Evolutionary conservation across 1,284 basidiomycete species (phyloP).

Genomic region (Leccinum subspadiceum): DNA sequence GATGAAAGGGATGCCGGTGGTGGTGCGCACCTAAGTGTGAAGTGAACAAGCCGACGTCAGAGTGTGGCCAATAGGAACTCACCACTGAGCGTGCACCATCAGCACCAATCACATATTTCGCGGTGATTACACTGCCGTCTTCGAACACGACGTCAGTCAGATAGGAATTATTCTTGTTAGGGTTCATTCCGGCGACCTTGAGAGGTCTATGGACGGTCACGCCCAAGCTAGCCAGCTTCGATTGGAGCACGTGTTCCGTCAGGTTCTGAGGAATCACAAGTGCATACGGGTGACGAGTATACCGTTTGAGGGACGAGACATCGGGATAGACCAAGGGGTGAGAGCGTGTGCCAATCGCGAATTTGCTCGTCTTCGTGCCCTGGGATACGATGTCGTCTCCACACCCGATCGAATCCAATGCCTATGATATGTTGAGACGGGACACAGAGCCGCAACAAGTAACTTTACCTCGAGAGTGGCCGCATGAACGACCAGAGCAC

Average conservation of each 20-base stretch:
- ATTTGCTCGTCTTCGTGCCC: neutral
- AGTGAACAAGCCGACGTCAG: neutral
- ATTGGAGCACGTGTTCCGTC: constrained; percentile 44
- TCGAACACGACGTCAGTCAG: neutral
- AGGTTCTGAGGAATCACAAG: constrained; percentile 46
- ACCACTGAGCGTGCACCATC: neutral
- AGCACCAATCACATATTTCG: neutral
- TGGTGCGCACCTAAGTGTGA: neutral
- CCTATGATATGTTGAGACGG: neutral
- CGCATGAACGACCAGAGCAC: neutral
- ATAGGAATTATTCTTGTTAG: constrained; percentile 3
- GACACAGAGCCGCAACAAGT: neutral
- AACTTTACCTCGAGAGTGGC: neutral
- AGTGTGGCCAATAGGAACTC: neutral
- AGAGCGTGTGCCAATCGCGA: constrained; percentile 33
- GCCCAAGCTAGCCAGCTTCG: constrained; percentile 33
- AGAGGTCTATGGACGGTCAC: constrained; percentile 25
- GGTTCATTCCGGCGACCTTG: constrained; percentile 31
- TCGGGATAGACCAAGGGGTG: constrained; percentile 30
- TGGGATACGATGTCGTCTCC: neutral
- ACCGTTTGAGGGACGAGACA: constrained; percentile 32
- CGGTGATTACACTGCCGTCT: neutral
- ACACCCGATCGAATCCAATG: neutral
- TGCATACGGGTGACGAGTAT: constrained; percentile 47
- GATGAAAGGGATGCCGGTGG: neutral